Conservation (phyloP, 2,329 filamentous ascomycete species). For the Trichophyton verrucosum region DNA sequence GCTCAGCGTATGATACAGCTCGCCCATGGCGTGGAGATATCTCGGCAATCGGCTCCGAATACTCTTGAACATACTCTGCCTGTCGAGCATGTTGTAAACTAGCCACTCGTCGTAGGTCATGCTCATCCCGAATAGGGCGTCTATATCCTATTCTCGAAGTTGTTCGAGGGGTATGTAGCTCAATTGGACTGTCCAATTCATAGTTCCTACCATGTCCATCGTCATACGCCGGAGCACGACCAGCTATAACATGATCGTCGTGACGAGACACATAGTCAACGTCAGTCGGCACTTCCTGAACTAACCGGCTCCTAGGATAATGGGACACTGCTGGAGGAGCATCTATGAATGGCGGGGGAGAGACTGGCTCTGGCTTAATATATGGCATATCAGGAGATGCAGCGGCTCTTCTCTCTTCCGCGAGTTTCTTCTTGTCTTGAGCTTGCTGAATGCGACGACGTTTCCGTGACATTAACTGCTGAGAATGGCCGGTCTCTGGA, state of each 20-base stretch:
- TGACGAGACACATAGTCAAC: constrained; percentile 37
- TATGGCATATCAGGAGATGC: constrained; percentile 35
- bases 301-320: constrained; percentile 4
- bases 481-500: constrained; percentile 27
- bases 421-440: constrained; percentile 20
- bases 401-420: constrained; percentile 15
- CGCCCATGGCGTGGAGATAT: constrained; percentile 25
- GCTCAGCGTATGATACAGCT: constrained; percentile 30
- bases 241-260: constrained; percentile 22
- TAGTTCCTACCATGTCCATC: constrained; percentile 20
- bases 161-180: constrained; percentile 26
- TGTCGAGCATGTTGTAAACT: constrained; percentile 35
- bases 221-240: constrained; percentile 24
- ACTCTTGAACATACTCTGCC: constrained; percentile 31
- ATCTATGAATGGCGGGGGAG: constrained; percentile 45
- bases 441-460: constrained; percentile 37
- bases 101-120: constrained; percentile 36
- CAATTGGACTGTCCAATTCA: constrained; percentile 20
- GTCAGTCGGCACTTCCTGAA: constrained; percentile 25
- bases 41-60: constrained; percentile 32
- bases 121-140: constrained; percentile 30
- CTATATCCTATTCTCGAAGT: constrained; percentile 29
- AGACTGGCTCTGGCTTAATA: constrained; percentile 52
- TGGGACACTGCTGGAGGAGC: constrained; percentile 15
- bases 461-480: constrained; percentile 39